phyloP scores from a whole-genome alignment of 176 grass and related monocot genomes.

The Alloteropsis semialata region DNA sequence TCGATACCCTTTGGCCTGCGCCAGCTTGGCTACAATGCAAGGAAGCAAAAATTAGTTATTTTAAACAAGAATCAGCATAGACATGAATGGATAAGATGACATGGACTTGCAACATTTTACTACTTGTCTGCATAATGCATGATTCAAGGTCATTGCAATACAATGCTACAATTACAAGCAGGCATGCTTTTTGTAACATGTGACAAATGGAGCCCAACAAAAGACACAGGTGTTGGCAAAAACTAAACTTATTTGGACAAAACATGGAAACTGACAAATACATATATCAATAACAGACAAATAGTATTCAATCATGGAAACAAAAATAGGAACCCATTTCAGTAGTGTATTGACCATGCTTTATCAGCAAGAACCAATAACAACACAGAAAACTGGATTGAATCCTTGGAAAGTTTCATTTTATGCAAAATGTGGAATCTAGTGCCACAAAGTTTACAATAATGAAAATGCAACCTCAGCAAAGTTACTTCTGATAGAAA shows the following conservation, averaged over 20 bases:
- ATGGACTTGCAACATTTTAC: neutral
- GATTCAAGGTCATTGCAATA: neutral
- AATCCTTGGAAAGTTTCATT: neutral
- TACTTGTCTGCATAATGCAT: neutral
- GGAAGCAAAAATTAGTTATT: neutral
- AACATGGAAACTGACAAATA: neutral
- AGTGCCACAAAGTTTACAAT: neutral
- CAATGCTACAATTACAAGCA: neutral
- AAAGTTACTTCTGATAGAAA: neutral
- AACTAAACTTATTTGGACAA: neutral
- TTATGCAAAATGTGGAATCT: neutral
- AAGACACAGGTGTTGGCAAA: neutral
- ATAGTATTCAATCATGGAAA: neutral
- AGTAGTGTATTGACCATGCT: neutral
- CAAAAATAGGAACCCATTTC: neutral
- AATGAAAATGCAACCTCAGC: neutral
- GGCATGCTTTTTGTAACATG: neutral
- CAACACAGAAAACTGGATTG: neutral
- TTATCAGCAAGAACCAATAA: neutral
- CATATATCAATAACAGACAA: too few species aligned
- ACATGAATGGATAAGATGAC: neutral
- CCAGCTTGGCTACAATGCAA: slow-evolving; percentile 54
- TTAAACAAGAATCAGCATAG: neutral
- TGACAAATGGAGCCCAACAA: neutral
- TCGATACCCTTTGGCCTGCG: slow-evolving; percentile 84